Conservation (phyloP, 441 rosid genomes). For the Arabidopsis lyrata region DNA sequence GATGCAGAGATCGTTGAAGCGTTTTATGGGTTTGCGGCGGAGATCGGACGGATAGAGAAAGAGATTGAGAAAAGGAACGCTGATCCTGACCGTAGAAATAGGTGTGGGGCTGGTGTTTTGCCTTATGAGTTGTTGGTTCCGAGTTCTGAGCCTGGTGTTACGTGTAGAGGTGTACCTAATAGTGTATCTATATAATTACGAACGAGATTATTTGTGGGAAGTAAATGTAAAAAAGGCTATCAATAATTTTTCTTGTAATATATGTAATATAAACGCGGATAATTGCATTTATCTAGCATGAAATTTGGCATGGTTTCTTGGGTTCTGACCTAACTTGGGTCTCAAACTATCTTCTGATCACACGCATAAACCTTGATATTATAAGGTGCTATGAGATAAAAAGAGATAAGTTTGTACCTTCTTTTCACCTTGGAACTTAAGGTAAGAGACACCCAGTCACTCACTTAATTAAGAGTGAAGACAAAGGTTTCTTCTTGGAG, state of each 20-base stretch:
- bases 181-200: constrained; percentile 77
- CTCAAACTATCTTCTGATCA: neutral
- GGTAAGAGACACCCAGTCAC: neutral
- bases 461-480: neutral
- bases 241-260: neutral
- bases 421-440: neutral
- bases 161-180: constrained; percentile 98
- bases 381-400: too few species aligned
- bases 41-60: constrained; percentile 74
- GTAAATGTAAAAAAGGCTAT: neutral
- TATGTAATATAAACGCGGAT: too few species aligned
- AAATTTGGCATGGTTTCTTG: too few species aligned
- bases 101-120: constrained; percentile 97
- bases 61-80: constrained; percentile 84
- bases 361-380: neutral
- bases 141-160: constrained; percentile 91
- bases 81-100: constrained; percentile 65
- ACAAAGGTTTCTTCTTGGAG: constrained; percentile 11
- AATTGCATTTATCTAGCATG: too few species aligned
- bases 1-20: constrained; percentile 80
- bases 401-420: neutral
- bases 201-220: neutral
- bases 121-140: constrained; percentile 93
- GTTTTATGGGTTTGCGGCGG: constrained; percentile 73
- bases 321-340: constrained; percentile 24